Evolutionary conservation across 225 moss, liverwort and hornwort species (phyloP).

Genomic region (Thuidium tamariscinum): DNA sequence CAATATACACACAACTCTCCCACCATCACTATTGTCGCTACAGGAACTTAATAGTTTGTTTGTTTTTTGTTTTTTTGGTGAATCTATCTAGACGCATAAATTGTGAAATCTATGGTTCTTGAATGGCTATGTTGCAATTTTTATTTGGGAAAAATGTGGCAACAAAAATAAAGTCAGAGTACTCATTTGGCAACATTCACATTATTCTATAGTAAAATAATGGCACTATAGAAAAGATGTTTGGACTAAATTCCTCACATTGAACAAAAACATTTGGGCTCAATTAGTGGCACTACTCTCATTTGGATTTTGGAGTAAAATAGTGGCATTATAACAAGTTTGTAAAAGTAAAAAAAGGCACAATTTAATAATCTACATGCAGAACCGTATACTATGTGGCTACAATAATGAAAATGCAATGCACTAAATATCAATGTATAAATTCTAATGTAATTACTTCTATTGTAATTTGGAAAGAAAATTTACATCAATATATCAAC

Average conservation of each 20-base stretch:
- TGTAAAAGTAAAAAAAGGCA: background rate
- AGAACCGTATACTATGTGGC: background rate
- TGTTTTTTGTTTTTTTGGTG: background rate
- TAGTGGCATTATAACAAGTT: background rate
- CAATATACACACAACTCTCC: no score
- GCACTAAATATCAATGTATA: no score
- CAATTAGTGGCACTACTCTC: rapidly evolving
- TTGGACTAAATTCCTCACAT: no score
- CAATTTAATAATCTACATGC: background rate
- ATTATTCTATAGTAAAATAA: background rate
- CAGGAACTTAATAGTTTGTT: no score
- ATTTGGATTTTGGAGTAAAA: background rate
- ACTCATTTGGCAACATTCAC: no score
- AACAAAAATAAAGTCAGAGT: no score
- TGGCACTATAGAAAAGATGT: rapidly evolving
- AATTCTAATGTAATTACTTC: no score
- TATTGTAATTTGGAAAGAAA: no score
- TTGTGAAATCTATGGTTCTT: background rate
- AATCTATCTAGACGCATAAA: background rate
- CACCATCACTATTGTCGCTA: no score
- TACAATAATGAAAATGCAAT: no score
- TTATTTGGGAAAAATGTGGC: background rate
- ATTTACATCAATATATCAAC: no score
- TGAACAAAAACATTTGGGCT: background rate
- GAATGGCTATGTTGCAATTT: background rate